A percentile compares a stretch with the other conserved stretches of the same genome.
Conservation (phyloP, 306 rosid genomes). For the Medicago truncatula region MtrunA17r5.0-ANR NC_053044.1:56568501-56569000, state of each 20-base stretch:
- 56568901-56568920: too few species aligned
- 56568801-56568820: neutral
- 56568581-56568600: slow-evolving; percentile 47
- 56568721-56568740: slow-evolving; percentile 26
- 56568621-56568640: slow-evolving; percentile 32
- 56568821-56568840: too few species aligned
- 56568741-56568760: slow-evolving; percentile 16
- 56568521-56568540: slow-evolving; percentile 28
- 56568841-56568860: too few species aligned
- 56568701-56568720: slow-evolving; percentile 47
- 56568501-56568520: slow-evolving; percentile 20
- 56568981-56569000: too few species aligned
- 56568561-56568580: slow-evolving; percentile 63
- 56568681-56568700: slow-evolving; percentile 45
- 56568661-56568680: slow-evolving; percentile 41
- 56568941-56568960: too few species aligned
- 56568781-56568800: slow-evolving; percentile 20
- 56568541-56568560: slow-evolving; percentile 70
- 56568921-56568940: too few species aligned
- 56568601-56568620: slow-evolving; percentile 39
- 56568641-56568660: slow-evolving; percentile 48
- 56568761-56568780: neutral
- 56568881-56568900: too few species aligned
- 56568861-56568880: too few species aligned
- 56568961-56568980: too few species aligned